Percentiles rank a stretch among this genome's conserved stretches.
Conservation (phyloP, 129 eudicot genomes). For the Artemisia argyi region DNA sequence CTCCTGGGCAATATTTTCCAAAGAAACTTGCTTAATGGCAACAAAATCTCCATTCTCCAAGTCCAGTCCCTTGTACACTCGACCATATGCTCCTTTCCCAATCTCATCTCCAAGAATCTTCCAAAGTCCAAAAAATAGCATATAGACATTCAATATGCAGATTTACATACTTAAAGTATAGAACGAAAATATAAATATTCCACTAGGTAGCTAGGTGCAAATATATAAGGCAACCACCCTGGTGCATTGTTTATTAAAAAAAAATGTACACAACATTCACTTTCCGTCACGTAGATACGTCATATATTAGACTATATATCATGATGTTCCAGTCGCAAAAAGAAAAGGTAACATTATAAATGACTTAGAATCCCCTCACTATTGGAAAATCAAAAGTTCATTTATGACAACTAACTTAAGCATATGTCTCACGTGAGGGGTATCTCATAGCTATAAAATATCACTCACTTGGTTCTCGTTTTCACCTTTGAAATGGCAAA, state of each 20-base stretch:
- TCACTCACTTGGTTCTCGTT: not conserved
- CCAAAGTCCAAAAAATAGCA: constrained; percentile 13
- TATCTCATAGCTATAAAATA: not conserved
- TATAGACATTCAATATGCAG: constrained; percentile 24
- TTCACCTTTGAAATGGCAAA: not conserved
- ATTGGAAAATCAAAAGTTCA: too few relatives aligned
- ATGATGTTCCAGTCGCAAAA: too few relatives aligned
- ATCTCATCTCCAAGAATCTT: constrained; percentile 99
- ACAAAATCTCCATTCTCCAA: constrained; percentile 98
- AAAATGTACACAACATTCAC: not conserved
- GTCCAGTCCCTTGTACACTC: constrained; percentile 99
- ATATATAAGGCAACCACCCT: constrained; percentile 5
- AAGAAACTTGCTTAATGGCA: constrained; percentile 94
- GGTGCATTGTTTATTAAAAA: not conserved
- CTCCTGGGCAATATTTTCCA: constrained; percentile 93
- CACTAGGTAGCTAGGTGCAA: not conserved
- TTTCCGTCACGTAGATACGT: too few relatives aligned
- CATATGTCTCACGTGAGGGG: not conserved
- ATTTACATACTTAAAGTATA: constrained; percentile 7
- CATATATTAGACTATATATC: too few relatives aligned
- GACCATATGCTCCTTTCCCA: constrained; percentile 98
- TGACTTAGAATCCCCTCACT: too few relatives aligned
- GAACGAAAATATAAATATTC: not conserved
- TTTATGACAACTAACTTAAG: too few relatives aligned
- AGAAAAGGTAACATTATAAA: too few relatives aligned